phyloP scores from a whole-genome alignment of 139 green algal species.

The Chlorella sp. region DNA sequence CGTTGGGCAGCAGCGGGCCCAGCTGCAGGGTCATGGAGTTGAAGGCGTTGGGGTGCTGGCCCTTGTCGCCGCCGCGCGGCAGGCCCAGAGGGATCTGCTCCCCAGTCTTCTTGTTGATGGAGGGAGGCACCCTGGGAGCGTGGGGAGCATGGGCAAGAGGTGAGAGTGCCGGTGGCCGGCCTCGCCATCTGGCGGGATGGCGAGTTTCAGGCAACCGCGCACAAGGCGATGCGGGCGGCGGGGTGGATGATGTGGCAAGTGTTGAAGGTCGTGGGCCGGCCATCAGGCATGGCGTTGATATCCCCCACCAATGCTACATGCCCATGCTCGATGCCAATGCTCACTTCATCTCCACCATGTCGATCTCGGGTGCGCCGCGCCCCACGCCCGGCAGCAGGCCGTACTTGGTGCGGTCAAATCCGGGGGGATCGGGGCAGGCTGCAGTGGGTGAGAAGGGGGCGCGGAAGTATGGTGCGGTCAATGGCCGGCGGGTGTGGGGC shows the following conservation, averaged over 20 bases:
- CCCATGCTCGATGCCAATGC: too few species aligned
- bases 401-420: constrained; percentile 7
- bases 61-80: not conserved
- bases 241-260: too few species aligned
- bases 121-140: not conserved
- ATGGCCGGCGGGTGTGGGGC: too few species aligned
- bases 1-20: constrained; percentile 14
- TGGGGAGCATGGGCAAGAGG: not conserved
- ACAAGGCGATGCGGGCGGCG: too few species aligned
- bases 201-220: too few species aligned
- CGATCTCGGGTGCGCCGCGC: constrained; percentile 8
- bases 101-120: not conserved
- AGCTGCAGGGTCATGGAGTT: constrained; percentile 14
- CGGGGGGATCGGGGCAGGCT: constrained; percentile 2
- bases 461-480: too few species aligned
- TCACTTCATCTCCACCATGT: constrained; percentile 24
- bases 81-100: not conserved
- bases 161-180: too few species aligned
- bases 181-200: too few species aligned
- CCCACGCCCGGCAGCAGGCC: not conserved
- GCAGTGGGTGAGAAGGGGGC: too few species aligned
- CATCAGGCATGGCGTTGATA: too few species aligned
- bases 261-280: too few species aligned
- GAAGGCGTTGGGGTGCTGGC: constrained; percentile 1
- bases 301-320: too few species aligned